Base-by-base conservation (phyloP, 441 rosid species). In the Lagerstroemia fauriei region DNA sequence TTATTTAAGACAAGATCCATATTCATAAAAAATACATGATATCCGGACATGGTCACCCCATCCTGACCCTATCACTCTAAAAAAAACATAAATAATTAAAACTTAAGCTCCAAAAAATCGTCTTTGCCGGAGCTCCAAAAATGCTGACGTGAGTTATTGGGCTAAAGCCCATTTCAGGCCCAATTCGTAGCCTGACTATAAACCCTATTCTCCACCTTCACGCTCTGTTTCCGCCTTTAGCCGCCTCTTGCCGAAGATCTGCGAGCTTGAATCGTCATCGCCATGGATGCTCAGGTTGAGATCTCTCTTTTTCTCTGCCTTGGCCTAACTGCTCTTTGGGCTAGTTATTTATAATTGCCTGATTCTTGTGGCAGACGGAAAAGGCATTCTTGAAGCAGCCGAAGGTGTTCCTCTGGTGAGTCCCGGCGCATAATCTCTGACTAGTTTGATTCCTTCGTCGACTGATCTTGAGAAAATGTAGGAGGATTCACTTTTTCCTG, bases 341-440 rank as follows among this genome's bases (percentile, higher is more conserved):
- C 38, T 56, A 31, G 69, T 18, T 53, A 24, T 53, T 16, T 20
- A 16, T 20, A 20, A 53, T 14, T 22, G 20, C 20, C 59, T 20
- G 16, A 14, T 53, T 6, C 24, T 53, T 53, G 16, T 17, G 2
- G 59, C 59, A 53, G 59, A 53, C 93, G 22, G 96, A 92, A 86
- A 94, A 90, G 83, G 97, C 97, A 12, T 94, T 93, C 75, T 48
- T 94, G 87, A 94, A 94, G 92, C 98, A 94, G 86, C 95, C 95
- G 69, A 94, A 94, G 86, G 93, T 94, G 78, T 94, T 94, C 89
- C 87, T 94, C 9, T 66, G 94, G 98, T 91, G 74, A 77, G 77
- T 27, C 31, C 29, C 1, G 9, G 2, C 3, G 57, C 1, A 20
- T 27, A 53, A 32, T 29, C 34, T 79, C 34, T 34, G 18, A 16